Base-by-base conservation (phyloP, 2,329 filamentous ascomycete species). In the Aspergillus sp. region DNA sequence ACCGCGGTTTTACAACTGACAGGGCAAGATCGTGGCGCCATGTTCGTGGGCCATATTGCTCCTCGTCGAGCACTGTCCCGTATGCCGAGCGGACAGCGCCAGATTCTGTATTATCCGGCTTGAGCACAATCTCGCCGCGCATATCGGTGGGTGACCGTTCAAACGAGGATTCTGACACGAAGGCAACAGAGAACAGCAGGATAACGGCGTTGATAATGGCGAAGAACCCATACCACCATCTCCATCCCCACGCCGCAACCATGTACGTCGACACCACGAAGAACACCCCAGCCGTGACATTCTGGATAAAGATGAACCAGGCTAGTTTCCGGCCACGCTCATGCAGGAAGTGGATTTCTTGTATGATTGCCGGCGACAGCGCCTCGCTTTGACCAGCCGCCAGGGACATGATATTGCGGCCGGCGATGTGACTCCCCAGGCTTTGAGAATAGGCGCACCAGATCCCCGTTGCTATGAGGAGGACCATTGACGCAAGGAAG, bases 221-320 rank as follows among this genome's bases (percentile, higher is more conserved):
- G 24, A 61, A 61, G 21, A 59, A 54, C 2, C 59, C 59, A 41
- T 61, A 61, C 59, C 59, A 61, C 59, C 59, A 61, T 2, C 59
- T 44, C 59, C 59, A 61, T 4, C 59, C 56, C 6, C 57, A 57
- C 11, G 46, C 39, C 8, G 44, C 44, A 17, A 61, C 59, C 19
- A 61, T 53, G 24, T 61, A 61, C 14, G 59, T 55, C 3, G 58
- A 57, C 0, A 43, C 45, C 43, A 60, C 52, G 14, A 52, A 54
- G 6, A 60, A 52, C 15, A 56, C 57, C 1, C 54, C 57, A 2
- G 57, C 49, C 8, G 35, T 40, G 6, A 60, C 51, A 23, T 56
- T 57, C 24, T 60, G 57, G 45, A 60, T 60, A 3, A 56, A 56
- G 27, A 56, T 60, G 24, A 60, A 60, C 57, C 57, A 60, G n/a